phyloP scores from a whole-genome alignment of 2,329 filamentous ascomycete genomes.

The Keithomyces neogunnii region DNA sequence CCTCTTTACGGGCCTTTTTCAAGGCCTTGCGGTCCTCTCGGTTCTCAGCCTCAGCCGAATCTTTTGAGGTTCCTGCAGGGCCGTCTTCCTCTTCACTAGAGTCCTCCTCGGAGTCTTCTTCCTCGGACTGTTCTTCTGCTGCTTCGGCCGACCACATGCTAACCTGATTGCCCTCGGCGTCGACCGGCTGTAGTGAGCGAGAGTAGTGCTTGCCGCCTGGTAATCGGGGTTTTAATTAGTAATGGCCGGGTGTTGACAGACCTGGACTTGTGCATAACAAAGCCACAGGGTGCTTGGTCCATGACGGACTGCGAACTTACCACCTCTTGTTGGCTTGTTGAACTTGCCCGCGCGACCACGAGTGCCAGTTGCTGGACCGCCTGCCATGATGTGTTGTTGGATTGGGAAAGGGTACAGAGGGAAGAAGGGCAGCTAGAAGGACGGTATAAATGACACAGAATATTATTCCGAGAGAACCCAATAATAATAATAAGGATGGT shows the following conservation, averaged over 20 bases:
- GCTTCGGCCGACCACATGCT: conserved; percentile 74
- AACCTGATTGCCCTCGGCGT: conserved; percentile 80
- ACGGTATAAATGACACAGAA: not conserved
- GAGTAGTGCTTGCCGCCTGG: conserved; percentile 93
- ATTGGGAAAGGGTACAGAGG: not conserved
- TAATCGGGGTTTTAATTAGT: no score
- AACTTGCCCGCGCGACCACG: conserved; percentile 89
- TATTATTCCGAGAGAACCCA: not conserved
- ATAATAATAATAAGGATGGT: no score
- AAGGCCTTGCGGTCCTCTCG: conserved; percentile 83
- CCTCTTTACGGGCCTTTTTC: conserved; percentile 86
- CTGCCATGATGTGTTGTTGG: conserved; percentile 32
- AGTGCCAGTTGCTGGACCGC: conserved; percentile 35
- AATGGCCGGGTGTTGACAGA: not conserved
- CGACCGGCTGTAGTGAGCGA: conserved; percentile 77
- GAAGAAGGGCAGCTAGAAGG: not conserved
- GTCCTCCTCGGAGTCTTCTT: conserved; percentile 43
- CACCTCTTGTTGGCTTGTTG: conserved; percentile 86
- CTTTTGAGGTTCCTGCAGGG: conserved; percentile 32
- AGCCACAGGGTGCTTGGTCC: conserved; percentile 1
- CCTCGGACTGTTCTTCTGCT: conserved; percentile 44
- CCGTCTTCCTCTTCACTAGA: conserved; percentile 44
- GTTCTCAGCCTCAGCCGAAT: conserved; percentile 42
- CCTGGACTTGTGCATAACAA: conserved; percentile 10
- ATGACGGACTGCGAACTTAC: conserved; percentile 38